Percentiles rank a stretch among this genome's conserved stretches.
phyloP scores from a whole-genome alignment of 2,329 filamentous ascomycete genomes.

The Penicillium sp. region DNA sequence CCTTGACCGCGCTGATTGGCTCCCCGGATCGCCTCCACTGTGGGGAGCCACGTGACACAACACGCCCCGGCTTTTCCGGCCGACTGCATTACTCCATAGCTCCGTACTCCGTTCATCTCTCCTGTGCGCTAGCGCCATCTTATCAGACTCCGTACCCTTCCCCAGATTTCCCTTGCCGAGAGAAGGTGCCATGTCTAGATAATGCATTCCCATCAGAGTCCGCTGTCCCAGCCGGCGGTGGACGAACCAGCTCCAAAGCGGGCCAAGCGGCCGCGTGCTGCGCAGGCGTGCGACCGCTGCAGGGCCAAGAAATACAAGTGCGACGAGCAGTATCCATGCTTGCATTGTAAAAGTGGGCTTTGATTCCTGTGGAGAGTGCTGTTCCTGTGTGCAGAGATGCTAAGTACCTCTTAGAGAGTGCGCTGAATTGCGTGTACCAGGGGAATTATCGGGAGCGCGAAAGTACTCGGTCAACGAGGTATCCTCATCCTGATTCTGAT shows the following conservation, averaged over 20 bases:
- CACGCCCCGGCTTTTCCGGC: too few species aligned
- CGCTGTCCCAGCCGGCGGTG: slow-evolving; percentile 12
- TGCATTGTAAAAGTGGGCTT: slow-evolving; percentile 45
- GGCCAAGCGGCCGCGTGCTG: slow-evolving; percentile 42
- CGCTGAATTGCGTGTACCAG: slow-evolving; percentile 35
- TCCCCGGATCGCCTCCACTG: too few species aligned
- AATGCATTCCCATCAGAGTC: slow-evolving; percentile 39
- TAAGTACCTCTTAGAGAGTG: slow-evolving; percentile 28
- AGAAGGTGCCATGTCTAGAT: slow-evolving; percentile 19
- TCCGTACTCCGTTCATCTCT: too few species aligned
- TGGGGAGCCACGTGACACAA: too few species aligned
- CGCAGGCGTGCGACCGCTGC: slow-evolving; percentile 49
- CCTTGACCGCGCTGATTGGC: too few species aligned
- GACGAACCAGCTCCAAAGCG: slow-evolving; percentile 24
- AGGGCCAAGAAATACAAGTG: slow-evolving; percentile 51
- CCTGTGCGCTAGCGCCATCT: too few species aligned
- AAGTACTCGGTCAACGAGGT: slow-evolving; percentile 31
- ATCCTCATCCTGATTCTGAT: slow-evolving; percentile 1
- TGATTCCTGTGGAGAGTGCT: neutral
- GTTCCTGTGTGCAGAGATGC: neutral
- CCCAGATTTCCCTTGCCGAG: neutral
- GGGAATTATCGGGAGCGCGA: slow-evolving; percentile 34
- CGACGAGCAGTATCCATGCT: slow-evolving; percentile 47
- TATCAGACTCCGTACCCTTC: too few species aligned
- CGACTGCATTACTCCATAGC: too few species aligned